Base-by-base conservation (phyloP, 2,329 filamentous ascomycete genomes). In the Fonsecaea multimorphosa region DNA sequence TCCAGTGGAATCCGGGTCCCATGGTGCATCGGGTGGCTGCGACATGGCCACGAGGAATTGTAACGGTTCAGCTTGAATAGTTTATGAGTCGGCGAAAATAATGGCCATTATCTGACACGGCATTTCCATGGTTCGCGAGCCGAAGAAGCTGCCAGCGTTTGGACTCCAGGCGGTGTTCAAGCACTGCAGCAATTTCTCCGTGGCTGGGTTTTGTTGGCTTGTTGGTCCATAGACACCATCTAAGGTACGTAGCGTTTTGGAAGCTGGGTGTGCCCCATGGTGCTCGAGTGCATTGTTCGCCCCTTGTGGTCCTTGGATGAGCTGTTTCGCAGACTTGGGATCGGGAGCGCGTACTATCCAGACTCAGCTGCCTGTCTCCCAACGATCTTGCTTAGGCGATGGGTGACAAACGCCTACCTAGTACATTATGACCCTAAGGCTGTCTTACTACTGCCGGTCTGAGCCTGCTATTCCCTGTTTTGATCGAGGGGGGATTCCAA, bases 1-100 rank as follows among this genome's bases (percentile, higher is more conserved):
- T 54, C 57, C 36, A 54, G 55, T 56, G 57, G 40, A 51, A 61
- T 62, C 44, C 60, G 14, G 61, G 61, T 56, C 44, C 44, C 58
- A 63, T 51, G 31, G 54, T 34, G 51, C 57, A 55, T 55, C 22
- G 44, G 58, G 64, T 66, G 67, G 61, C 64, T 60, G 57, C 60
- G 51, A 64, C 58, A 49, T 58, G 58, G 61, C 31, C 31, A 55
- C 58, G 53, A 60, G 54, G 58, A 61, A 32, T 55, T 61, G 34
- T 38, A 57, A 58, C 55, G 38, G 27, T 63, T 63, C 64, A 65
- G 67, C 55, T 65, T 65, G 54, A 61, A 56, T 54, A 49, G 44
- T 49, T 49, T 49, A 49, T 24, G 44, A 49, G 44, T 49, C 22
- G 44, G 44, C 19, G 19, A 49, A 56, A 22, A 32, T 56, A 34